phyloP scores from a whole-genome alignment of 2,329 filamentous ascomycete genomes.

The Colletotrichum karsti region DNA sequence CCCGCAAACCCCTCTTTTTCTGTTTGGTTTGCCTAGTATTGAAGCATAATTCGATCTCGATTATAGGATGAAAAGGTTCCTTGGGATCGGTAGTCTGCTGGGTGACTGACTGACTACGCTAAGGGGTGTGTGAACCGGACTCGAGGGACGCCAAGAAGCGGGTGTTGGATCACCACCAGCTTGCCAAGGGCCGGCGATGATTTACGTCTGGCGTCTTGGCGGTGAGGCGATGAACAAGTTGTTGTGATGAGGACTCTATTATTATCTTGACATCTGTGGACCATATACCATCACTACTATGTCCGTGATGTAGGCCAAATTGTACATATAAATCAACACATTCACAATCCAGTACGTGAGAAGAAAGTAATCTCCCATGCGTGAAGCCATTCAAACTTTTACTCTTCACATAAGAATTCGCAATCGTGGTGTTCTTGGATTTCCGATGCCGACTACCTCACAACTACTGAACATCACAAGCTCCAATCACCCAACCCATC shows the following conservation, averaged over 20 bases:
- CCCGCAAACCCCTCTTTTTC: neutral
- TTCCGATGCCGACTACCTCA: too few relatives aligned
- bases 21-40: neutral
- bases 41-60: conserved; percentile 6
- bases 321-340: too few relatives aligned
- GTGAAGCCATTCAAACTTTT: too few relatives aligned
- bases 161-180: neutral
- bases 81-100: neutral
- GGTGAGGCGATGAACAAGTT: neutral
- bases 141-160: neutral
- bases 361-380: too few relatives aligned
- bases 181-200: neutral
- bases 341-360: too few relatives aligned
- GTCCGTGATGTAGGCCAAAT: too few relatives aligned
- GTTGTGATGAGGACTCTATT: neutral
- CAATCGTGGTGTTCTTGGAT: too few relatives aligned
- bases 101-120: neutral
- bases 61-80: conserved; percentile 20
- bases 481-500: neutral
- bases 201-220: conserved; percentile 7
- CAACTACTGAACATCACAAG: neutral
- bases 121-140: neutral
- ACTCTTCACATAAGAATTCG: too few relatives aligned
- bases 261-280: neutral
- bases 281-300: too few relatives aligned